phyloP scores from a whole-genome alignment of 2,329 filamentous ascomycete species.

The Verticillium alfalfae region DNA sequence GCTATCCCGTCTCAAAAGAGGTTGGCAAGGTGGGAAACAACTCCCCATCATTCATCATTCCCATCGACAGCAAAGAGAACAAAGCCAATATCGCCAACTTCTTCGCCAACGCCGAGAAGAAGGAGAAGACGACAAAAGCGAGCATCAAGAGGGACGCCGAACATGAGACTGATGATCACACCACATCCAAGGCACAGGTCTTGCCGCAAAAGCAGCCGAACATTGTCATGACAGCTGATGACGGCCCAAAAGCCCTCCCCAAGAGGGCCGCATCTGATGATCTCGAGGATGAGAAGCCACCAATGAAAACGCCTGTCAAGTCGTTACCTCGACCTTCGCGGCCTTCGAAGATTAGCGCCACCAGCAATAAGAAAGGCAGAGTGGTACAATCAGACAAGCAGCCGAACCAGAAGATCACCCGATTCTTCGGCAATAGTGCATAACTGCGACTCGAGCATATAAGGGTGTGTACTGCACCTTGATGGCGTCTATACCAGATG shows the following conservation, averaged over 20 bases:
- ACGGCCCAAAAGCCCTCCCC: conserved; percentile 7
- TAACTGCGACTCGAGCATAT: neutral
- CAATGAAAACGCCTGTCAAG: conserved; percentile 17
- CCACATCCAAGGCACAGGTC: conserved; percentile 5
- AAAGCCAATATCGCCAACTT: conserved; percentile 94
- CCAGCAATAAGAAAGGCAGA: conserved; percentile 30
- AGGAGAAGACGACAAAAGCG: conserved; percentile 17
- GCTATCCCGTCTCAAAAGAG: conserved; percentile 80
- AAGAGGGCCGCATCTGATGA: conserved; percentile 19
- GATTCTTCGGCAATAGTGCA: conserved; percentile 38
- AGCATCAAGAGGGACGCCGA: conserved; percentile 5
- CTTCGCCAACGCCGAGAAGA: conserved; percentile 53
- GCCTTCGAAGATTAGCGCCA: conserved; percentile 31
- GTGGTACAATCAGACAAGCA: conserved; percentile 21
- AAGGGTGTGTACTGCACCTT: no score
- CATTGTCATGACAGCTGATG: conserved; percentile 7
- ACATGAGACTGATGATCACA: conserved; percentile 16
- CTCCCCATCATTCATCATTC: conserved; percentile 76
- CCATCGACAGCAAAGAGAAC: conserved; percentile 78
- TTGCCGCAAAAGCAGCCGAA: conserved; percentile 13
- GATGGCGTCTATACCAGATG: no score
- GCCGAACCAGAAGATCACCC: conserved; percentile 40
- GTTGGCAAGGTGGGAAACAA: conserved; percentile 95
- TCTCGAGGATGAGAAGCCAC: conserved; percentile 12
- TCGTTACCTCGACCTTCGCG: conserved; percentile 9